These are phyloP conservation scores for Pseudocercospora macadamiae DNA, from an alignment of 2,329 filamentous ascomycete species.

Conservation along the genomic window DNA sequence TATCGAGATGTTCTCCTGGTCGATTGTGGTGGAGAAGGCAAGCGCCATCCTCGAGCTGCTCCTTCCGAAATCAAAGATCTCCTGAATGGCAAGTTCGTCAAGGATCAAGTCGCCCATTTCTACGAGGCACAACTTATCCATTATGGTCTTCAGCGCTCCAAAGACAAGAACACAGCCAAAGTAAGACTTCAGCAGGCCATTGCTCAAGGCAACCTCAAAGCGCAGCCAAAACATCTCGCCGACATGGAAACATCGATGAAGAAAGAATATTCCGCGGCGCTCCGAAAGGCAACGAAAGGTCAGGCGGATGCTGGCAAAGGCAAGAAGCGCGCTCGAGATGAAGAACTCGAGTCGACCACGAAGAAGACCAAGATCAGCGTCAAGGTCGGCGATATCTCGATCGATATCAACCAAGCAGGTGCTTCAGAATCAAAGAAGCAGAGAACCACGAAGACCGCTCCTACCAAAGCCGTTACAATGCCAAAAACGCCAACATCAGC, in stretches of 20 bases:
- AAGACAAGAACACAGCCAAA: conserved; percentile 61
- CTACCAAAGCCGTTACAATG: not conserved
- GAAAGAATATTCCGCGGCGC: conserved; percentile 59
- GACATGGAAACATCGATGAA: conserved; percentile 59
- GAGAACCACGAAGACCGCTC: conserved; percentile 13
- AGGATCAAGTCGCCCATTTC: conserved; percentile 62
- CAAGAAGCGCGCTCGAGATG: conserved; percentile 31
- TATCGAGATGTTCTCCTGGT: conserved; percentile 36
- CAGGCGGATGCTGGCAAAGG: conserved; percentile 9
- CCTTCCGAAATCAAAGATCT: conserved; percentile 29
- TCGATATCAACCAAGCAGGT: conserved; percentile 32
- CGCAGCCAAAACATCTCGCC: conserved; percentile 52
- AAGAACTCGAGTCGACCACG: conserved; percentile 18
- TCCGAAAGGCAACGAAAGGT: conserved; percentile 49
- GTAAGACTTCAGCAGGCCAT: conserved; percentile 62
- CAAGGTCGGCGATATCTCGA: conserved; percentile 28
- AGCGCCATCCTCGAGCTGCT: conserved; percentile 35
- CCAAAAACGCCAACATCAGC: conserved; percentile 2
- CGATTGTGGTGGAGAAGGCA: conserved; percentile 33
- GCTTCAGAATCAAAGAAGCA: conserved; percentile 13
- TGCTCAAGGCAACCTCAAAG: conserved; percentile 50
- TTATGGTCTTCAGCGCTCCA: conserved; percentile 61
- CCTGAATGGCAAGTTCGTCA: conserved; percentile 31
- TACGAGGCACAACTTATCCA: conserved; percentile 66
- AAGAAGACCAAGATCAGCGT: conserved; percentile 35